Evolutionary conservation across 345 rosid species (phyloP), one percentile per base, ranked within the genome.

Genomic region (Corchorus capsularis): DNA sequence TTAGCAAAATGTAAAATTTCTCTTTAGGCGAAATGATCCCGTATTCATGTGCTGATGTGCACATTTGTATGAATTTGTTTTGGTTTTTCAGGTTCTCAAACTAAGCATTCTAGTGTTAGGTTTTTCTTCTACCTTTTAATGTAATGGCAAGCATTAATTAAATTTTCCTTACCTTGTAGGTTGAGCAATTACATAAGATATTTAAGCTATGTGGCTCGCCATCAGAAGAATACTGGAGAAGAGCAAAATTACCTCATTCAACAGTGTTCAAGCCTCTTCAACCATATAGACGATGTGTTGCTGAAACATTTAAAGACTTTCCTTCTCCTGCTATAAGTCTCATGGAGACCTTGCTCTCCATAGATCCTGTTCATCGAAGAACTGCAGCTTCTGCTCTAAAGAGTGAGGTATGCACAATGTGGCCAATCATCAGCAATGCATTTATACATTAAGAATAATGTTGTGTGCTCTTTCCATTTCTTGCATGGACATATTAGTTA

Each of bases 161-260:
- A 63, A 41, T 17, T 64, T 19, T n/a, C 1, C n/a, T 2, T 19
- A 10, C 50, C 41, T 57, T 41, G 66, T 22, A 72, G 98, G 99
- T 95, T 50, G 99, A 95, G 85, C 99, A 95, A 75, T 63, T 93
- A 89, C 99, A 95, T 76, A 92, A 91, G 83, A 95, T 93, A 75
- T 92, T 93, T 83, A 93, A 87, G 92, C 89, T 95, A 16, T 95
- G 99, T 59, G 98, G 99, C 77, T 95, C 99, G 46, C 98, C 99
- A 20, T 79, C 94, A 2, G 97, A 92, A 11, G 89, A 83, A 77
- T 92, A 89, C 74, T 95, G 99, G 98, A 89, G 80, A 72, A 88
- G 80, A 79, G 71, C 86, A n/a, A 90, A 92, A 73, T 75, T 95
- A 69, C 91, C 86, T 22, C 86, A 88, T 86, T 72, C 85, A 50